phyloP scores from a whole-genome alignment of 805 yeast species.

The Saccharomyces paradoxus region DNA sequence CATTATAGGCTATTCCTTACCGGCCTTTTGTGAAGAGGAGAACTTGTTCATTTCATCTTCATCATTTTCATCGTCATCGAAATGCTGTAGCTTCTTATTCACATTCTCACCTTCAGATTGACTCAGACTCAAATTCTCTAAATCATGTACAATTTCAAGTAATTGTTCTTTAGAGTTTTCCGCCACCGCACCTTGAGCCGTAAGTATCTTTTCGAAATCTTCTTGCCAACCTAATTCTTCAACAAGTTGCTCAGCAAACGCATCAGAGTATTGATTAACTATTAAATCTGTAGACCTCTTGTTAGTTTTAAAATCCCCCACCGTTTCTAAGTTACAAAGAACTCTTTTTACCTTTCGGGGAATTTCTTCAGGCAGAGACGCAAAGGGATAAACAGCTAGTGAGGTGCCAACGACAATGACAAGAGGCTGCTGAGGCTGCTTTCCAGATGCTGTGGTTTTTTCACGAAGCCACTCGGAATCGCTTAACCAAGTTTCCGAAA shows the following conservation, averaged over 20 bases:
- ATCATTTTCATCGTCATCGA: neutral
- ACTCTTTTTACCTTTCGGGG: constrained; percentile 44
- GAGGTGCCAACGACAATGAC: constrained; percentile 92
- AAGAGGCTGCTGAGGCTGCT: constrained; percentile 47
- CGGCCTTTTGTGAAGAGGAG: neutral
- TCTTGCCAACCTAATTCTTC: constrained; percentile 55
- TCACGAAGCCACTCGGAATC: constrained; percentile 29
- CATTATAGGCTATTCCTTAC: neutral
- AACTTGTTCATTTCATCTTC: neutral
- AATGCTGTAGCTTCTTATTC: neutral
- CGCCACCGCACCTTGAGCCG: neutral
- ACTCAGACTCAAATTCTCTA: neutral
- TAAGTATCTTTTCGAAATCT: constrained; percentile 34
- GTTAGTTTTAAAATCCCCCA: constrained; percentile 57
- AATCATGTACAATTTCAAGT: neutral
- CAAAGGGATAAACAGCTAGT: constrained; percentile 84
- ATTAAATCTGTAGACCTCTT: constrained; percentile 56
- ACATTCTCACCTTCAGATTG: neutral
- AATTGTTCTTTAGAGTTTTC: neutral
- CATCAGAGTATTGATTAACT: constrained; percentile 56
- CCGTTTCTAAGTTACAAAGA: constrained; percentile 65
- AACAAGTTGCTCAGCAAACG: constrained; percentile 47
- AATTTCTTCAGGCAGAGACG: constrained; percentile 66
- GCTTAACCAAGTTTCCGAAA: constrained; percentile 61
- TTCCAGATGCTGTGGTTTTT: constrained; percentile 6